These are phyloP conservation scores for Trichoderma arundinaceum DNA, from an alignment of 2,329 filamentous ascomycete genomes.

Conservation along the genomic window DNA sequence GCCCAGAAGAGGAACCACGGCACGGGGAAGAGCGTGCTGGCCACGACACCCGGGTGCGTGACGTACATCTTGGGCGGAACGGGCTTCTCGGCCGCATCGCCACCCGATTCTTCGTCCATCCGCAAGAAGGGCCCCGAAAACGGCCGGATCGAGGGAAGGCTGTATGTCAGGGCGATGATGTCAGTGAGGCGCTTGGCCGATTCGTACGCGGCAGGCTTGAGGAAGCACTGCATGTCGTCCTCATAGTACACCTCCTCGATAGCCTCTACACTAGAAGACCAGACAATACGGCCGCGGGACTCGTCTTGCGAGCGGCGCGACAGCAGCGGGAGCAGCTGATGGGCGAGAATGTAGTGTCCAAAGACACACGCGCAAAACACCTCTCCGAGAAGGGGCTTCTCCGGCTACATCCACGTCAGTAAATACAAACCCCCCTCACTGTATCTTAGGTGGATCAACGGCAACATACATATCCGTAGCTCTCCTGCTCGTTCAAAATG, in stretches of 20 bases:
- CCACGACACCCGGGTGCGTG: constrained; percentile 85
- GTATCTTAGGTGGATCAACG: neutral
- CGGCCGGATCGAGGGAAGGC: constrained; percentile 66
- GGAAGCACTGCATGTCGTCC: constrained; percentile 78
- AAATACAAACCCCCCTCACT: no score
- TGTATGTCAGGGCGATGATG: constrained; percentile 74
- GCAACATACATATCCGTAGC: constrained; percentile 44
- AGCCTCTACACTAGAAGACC: constrained; percentile 84
- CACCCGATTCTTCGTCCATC: constrained; percentile 33
- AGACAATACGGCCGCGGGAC: constrained; percentile 73
- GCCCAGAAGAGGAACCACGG: constrained; percentile 69
- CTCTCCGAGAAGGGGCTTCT: constrained; percentile 68
- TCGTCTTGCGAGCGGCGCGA: constrained; percentile 51
- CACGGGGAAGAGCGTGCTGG: constrained; percentile 80
- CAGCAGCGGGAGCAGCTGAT: constrained; percentile 79
- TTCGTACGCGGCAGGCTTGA: constrained; percentile 73
- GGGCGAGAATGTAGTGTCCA: constrained; percentile 88
- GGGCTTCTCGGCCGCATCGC: constrained; percentile 34
- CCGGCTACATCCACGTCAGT: constrained; percentile 50
- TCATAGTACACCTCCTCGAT: constrained; percentile 58
- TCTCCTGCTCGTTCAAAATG: constrained; percentile 49
- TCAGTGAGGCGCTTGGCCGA: constrained; percentile 87
- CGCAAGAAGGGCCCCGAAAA: constrained; percentile 64
- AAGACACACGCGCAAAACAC: constrained; percentile 94
- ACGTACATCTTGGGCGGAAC: constrained; percentile 71